phyloP scores from a whole-genome alignment of 495 filamentous ascomycete species.

The Annulohypoxylon moriforme region DNA sequence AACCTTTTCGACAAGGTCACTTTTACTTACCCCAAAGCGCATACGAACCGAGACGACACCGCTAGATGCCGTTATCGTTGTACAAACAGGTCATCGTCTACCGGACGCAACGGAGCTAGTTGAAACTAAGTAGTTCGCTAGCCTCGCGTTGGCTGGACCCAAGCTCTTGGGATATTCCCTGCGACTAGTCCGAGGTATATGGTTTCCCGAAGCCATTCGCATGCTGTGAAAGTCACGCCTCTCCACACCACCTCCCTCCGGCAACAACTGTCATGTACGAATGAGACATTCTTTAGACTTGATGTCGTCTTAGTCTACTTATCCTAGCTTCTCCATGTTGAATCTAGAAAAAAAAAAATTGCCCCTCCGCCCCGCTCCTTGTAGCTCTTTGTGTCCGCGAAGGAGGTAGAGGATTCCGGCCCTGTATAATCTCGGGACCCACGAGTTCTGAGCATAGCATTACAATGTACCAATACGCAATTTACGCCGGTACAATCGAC shows the following conservation, averaged over 20 bases:
- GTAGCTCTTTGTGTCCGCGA: neutral
- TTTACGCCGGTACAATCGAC: constrained; percentile 16
- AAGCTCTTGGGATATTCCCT: constrained; percentile 46
- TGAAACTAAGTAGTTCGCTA: constrained; percentile 20
- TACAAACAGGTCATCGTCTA: constrained; percentile 20
- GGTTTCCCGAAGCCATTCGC: constrained; percentile 40
- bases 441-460: constrained; percentile 9
- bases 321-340: constrained; percentile 10
- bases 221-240: constrained; percentile 44
- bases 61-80: constrained; percentile 3
- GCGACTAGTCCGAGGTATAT: constrained; percentile 34
- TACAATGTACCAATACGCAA: neutral
- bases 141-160: constrained; percentile 43
- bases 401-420: constrained; percentile 10
- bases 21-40: neutral
- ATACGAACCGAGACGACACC: constrained; percentile 12
- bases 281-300: constrained; percentile 10
- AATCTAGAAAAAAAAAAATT: constrained; percentile 24
- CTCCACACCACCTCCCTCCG: constrained; percentile 25
- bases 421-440: neutral
- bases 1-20: neutral
- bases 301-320: constrained; percentile 15
- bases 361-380: constrained; percentile 27
- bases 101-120: constrained; percentile 34
- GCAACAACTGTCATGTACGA: constrained; percentile 15